Percentiles rank a stretch among this genome's conserved stretches.
Evolutionary conservation across 2,329 filamentous ascomycete species (phyloP).

Genomic region (Colletotrichum filicis): DNA sequence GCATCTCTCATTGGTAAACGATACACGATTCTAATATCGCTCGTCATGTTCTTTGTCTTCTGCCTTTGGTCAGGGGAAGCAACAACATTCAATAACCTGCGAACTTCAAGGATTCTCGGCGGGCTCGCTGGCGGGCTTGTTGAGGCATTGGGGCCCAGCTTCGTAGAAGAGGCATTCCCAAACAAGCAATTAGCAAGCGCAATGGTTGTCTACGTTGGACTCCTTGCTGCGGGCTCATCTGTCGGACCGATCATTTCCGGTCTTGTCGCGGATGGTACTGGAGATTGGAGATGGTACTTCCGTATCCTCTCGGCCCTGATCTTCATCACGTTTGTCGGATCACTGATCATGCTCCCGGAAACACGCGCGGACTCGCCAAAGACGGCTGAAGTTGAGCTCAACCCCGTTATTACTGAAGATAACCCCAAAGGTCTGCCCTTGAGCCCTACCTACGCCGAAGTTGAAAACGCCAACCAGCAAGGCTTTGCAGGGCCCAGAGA

Average conservation of each 20-base stretch:
- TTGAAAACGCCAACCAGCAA: conserved; percentile 2
- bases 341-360: conserved; percentile 37
- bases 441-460: background rate
- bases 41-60: conserved; percentile 33
- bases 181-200: conserved; percentile 35
- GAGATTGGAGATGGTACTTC: conserved; percentile 38
- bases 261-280: conserved; percentile 20
- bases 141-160: conserved; percentile 36
- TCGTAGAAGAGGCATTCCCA: conserved; percentile 36
- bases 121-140: conserved; percentile 34
- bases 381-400: background rate
- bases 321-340: conserved; percentile 34
- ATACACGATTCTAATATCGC: conserved; percentile 38
- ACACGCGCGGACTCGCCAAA: conserved; percentile 5
- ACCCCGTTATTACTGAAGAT: background rate
- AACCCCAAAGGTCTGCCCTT: background rate
- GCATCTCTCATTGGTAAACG: conserved; percentile 36
- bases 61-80: conserved; percentile 36
- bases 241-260: conserved; percentile 37
- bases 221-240: conserved; percentile 37
- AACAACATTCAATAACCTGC: conserved; percentile 25
- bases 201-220: conserved; percentile 39
- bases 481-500: background rate
- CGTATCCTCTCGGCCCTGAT: conserved; percentile 30
- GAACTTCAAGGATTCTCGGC: conserved; percentile 28